Conservation (phyloP, 2,329 filamentous ascomycete species). For the Periconia sp. region DNA sequence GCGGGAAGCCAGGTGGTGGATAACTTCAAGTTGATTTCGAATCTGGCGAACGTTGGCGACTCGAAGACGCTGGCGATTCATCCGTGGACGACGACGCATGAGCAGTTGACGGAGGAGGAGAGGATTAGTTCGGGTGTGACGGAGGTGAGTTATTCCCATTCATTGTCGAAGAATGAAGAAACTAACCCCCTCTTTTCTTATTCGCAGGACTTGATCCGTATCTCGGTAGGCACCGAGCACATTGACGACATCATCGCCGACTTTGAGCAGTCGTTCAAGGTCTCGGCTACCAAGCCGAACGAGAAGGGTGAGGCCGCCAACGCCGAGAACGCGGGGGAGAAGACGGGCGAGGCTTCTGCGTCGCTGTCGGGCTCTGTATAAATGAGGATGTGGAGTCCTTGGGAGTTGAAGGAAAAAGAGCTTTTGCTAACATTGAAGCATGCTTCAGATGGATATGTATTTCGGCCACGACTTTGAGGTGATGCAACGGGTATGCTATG, state of each 20-base stretch:
- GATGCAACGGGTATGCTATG: too few species aligned
- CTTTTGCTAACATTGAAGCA: conserved; percentile 3
- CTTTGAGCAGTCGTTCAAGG: conserved; percentile 86
- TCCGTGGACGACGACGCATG: conserved; percentile 92
- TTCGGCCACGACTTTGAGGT: background rate
- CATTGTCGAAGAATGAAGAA: background rate
- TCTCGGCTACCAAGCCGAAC: conserved; percentile 50
- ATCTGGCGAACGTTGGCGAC: conserved; percentile 94
- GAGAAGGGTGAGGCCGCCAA: conserved; percentile 36
- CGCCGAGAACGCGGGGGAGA: conserved; percentile 32
- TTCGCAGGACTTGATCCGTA: conserved; percentile 79
- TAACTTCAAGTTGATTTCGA: conserved; percentile 91
- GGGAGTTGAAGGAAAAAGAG: too few species aligned
- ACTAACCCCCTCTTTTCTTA: conserved; percentile 9
- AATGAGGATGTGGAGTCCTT: background rate
- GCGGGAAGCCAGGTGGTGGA: conserved; percentile 89
- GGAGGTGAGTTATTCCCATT: conserved; percentile 52
- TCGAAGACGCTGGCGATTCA: conserved; percentile 94
- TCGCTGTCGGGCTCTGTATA: conserved; percentile 36
- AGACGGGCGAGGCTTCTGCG: conserved; percentile 21
- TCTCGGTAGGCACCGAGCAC: conserved; percentile 93
- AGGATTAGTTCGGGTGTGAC: conserved; percentile 79
- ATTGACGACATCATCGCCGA: conserved; percentile 97
- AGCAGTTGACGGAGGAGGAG: conserved; percentile 85
- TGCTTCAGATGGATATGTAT: background rate